Evolutionary conservation across 352 stramenopile genomes (phyloP), one percentile per base, ranked within the genome.

Genomic region (Pythium sukuiense): DNA sequence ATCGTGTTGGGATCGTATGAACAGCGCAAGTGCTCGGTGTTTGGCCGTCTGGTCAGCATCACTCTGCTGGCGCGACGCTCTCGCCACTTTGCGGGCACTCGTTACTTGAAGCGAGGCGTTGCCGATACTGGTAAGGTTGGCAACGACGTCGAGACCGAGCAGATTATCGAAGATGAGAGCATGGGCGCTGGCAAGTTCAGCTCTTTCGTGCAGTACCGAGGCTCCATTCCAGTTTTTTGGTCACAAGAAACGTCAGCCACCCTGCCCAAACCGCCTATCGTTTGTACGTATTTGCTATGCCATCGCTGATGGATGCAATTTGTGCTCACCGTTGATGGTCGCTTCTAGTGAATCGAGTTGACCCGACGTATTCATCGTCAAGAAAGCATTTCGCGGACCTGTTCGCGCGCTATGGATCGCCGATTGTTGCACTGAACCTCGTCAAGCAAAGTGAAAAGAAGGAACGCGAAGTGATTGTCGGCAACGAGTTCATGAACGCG

Each of bases 151-250:
- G 98, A 99, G 72, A 97, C 99, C 13, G 98, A 99, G 73, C 95
- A 98, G 68, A 98, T 99, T 55, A 86, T 98, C 24, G 89, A 96
- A 62, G 81, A 96, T 55, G 85, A 96, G 61, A 94, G 80, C 57
- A 97, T 79, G 89, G 85, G 85, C 1, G 93, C 77, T 55, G 94
- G 81, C 18, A 97, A 97, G 20, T 99, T 99, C 70, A 98, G 90
- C 20, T 97, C 90, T 2, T 99, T 97, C 68, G 85, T 99, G 45
- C 98, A 99, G 76, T 95, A 99, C 55, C 92, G 98, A 35, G 98
- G 98, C 5, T 99, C 95, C 3, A 99, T 99, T 74, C 98, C 98
- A n/a, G 98, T 98, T 0, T 99, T 98, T 72, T 99, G 98, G 98
- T 98, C 96, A 0, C 98, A 99, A 76, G 97, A 99, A 66, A 98